phyloP scores from a whole-genome alignment of 164 flowering plant genomes.

The Echeveria elegans region DNA sequence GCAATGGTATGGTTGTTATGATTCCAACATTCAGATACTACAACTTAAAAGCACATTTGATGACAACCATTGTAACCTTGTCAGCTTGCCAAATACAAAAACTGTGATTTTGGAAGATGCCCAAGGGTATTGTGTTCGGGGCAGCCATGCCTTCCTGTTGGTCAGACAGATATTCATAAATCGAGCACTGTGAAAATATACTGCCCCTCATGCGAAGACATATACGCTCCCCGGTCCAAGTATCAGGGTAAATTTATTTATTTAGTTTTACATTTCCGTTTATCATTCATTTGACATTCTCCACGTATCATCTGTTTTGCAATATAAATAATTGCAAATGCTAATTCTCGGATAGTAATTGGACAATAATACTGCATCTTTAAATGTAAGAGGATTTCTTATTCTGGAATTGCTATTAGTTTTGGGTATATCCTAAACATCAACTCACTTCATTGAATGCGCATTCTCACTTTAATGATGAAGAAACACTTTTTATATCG shows the following conservation, averaged over 20 bases:
- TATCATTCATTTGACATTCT: background rate
- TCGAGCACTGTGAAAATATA: slow-evolving; percentile 2
- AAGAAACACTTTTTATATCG: background rate
- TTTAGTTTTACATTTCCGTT: background rate
- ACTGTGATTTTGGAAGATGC: slow-evolving; percentile 2
- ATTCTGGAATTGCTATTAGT: background rate
- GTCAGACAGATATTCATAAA: background rate
- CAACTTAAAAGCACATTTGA: background rate
- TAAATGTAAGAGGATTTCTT: background rate
- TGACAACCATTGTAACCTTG: background rate
- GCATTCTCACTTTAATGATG: background rate
- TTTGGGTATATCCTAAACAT: no score
- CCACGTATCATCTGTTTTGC: background rate
- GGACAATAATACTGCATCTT: no score
- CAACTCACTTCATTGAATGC: background rate
- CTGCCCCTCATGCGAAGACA: slow-evolving; percentile 5
- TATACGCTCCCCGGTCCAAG: background rate
- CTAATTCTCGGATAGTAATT: background rate
- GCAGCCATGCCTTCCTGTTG: slow-evolving; percentile 6
- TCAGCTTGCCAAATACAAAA: slow-evolving; percentile 2
- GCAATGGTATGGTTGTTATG: slow-evolving; percentile 5
- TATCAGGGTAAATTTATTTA: slow-evolving; percentile 2
- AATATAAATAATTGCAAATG: background rate
- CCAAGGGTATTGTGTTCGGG: background rate
- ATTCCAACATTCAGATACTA: background rate